Evolutionary conservation across 2,329 filamentous ascomycete genomes (phyloP).

Genomic region (Tolypocladium amazonense): DNA sequence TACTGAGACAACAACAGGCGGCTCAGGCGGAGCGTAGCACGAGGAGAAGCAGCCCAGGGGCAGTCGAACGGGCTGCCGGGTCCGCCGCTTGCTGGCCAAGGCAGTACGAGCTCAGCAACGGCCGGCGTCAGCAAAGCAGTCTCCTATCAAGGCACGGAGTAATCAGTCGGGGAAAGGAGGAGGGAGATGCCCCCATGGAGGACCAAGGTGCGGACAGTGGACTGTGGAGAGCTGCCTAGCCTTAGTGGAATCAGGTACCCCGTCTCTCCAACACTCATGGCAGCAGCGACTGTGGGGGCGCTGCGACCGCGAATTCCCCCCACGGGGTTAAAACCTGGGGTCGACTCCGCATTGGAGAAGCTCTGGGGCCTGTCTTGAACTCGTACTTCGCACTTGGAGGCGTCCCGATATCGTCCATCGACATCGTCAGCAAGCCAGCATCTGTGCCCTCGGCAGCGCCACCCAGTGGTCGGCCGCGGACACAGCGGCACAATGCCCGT

Average conservation of each 20-base stretch:
- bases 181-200: neutral
- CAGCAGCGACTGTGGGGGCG: slow-evolving; percentile 2
- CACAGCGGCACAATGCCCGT: neutral
- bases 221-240: neutral
- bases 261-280: neutral
- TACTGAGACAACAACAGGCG: neutral
- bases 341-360: slow-evolving; percentile 30
- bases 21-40: neutral
- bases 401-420: neutral
- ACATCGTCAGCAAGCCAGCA: neutral
- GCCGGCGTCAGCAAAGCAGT: neutral
- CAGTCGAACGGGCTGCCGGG: neutral
- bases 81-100: neutral
- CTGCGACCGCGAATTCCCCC: neutral
- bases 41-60: neutral
- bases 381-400: neutral
- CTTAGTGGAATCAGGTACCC: neutral
- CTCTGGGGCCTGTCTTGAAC: neutral
- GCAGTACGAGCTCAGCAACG: neutral
- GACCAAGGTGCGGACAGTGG: neutral
- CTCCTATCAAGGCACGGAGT: neutral
- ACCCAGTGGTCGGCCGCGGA: neutral
- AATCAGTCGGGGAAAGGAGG: neutral
- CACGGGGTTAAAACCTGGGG: slow-evolving; percentile 10
- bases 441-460: neutral